Evolutionary conservation across 768 basidiomycete genomes (phyloP), one percentile per base, ranked within the genome.

Genomic region (Leccinum fibrillosum): DNA sequence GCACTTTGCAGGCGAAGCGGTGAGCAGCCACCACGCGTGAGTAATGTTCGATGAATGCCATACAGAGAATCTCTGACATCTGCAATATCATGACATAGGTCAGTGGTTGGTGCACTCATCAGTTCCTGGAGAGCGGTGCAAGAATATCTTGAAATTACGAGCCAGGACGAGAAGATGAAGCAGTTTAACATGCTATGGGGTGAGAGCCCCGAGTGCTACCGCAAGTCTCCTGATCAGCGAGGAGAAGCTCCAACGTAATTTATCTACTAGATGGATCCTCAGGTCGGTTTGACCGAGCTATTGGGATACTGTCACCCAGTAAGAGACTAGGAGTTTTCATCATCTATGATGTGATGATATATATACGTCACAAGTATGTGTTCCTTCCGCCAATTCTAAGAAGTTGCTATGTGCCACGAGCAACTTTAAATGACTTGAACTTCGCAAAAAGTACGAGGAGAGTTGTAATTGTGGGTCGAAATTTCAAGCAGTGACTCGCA

Each of bases 31-130:
- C n/a, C 78, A 80, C 49, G 72, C 59, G 69, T 75, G 55, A 66
- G 73, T 69, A 47, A 10, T 49, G 45, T 44, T 13, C 6, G 19
- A 42, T 28, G 3, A 28, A 8, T 13, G 12, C 6, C 1, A 1
- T 7, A 19, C n/a, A 21, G 2, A 21, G 0, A 19, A 11, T 19
- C 6, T 21, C 44, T 17, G 19, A 19, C 2, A 19, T 11, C 42
- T 2, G 6, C 55, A 23, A 63, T 7, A 13, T 7, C 15, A 21
- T 30, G 10, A 6, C 4, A 15, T 48, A 74, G 73, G 5, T 78
- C 76, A 75, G 67, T 77, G 9, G 72, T 69, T 15, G 76, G 78
- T 10, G 76, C 53, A 62, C 65, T 78, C 5, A 72, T 77, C 50
- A 72, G 74, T 21, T 70, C 73, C 5, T 75, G 72, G 70, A 65